Evolutionary conservation across 1,284 basidiomycete species (phyloP), one percentile per base, ranked within the genome.

Genomic region (Neotropicomus parvogracilis): DNA sequence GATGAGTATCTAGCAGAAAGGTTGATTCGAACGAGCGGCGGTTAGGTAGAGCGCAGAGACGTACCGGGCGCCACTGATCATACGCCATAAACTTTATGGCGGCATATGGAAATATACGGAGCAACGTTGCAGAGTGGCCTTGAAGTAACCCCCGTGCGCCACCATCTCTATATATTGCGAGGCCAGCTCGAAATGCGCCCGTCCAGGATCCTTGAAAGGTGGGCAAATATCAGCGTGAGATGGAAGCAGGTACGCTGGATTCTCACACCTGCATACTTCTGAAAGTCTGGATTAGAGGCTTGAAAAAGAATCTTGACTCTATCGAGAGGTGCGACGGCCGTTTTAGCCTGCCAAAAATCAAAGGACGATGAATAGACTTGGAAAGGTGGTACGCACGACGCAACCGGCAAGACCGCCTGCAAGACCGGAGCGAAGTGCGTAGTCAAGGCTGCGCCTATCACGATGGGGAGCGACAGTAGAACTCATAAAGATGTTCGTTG

Each of bases 281-380:
- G 80, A 64, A 91, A 99, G 54, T 98, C 95, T 2, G 91, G 90
- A 67, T 97, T 97, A 9, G 91, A 92, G 0, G 97, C 93, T 68
- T 99, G 97, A 66, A 99, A 98, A 45, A 99, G 81, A 59, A 99
- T 99, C 75, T 99, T 99, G 62, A 99, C 95, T 59, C 97, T 79
- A 67, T 99, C 97, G 24, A 99, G 79, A 1, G 97, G 97, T 19
- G 97, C 97, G 47, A 99, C 94, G 17, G 89, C 88, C 8, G 97
- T 95, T 72, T 99, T 99, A 41, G 95, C 95, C 91, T 95, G 48
- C 5, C 21, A 40, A 17, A 21, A 16, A 42, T 20, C 50, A 44
- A 16, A 42, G 33, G 21, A 44, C 45, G 41, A 45, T 56, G 7
- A 49, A 50, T 52, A 44, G 32, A 19, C 50, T 54, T 36, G 31